Base-by-base conservation (phyloP, 2,329 filamentous ascomycete species). In the Conoideocrella luteorostrata region DNA sequence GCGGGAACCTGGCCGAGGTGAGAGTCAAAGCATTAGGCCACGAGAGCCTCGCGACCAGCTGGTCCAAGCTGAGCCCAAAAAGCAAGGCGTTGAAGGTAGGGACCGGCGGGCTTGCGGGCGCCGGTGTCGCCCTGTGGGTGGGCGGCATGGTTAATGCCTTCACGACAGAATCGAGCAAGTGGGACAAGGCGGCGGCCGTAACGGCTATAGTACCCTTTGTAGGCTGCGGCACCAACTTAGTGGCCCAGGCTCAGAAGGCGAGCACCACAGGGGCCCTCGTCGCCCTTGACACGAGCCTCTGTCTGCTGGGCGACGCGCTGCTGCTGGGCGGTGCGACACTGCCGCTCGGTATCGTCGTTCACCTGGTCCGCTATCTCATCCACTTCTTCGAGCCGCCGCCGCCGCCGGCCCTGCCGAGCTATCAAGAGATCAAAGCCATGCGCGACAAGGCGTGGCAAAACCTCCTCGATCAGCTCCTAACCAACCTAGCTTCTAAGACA, bases 181-280 rank as follows among this genome's bases (percentile, higher is more conserved):
- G 12, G 20, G 28, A 44, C 4, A 29, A 28, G 13, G 10, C 21
- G 3, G 42, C 35, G 13, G 42, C 42, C 22, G 26, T 44, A 13
- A 39, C 35, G 13, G 12, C 36, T n/a, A 33, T 44, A 18, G 15
- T 44, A 11, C 42, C 42, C 4, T 32, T 39, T 18, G 42, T 44
- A 3, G 42, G 42, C 20, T 44, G 42, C 13, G 35, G n/a, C n/a
- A n/a, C n/a, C n/a, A n/a, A n/a, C n/a, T n/a, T n/a, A n/a, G n/a
- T n/a, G n/a, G n/a, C n/a, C n/a, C n/a, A n/a, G n/a, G n/a, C n/a
- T n/a, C n/a, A n/a, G n/a, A n/a, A n/a, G n/a, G n/a, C n/a, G n/a
- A n/a, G n/a, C n/a, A n/a, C n/a, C n/a, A n/a, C n/a, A n/a, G n/a
- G n/a, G n/a, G n/a, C n/a, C 12, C 15, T 32, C 17, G 4, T 41